Conservation (phyloP, 352 stramenopile species). For the Phytopythium ostracodes region DNA sequence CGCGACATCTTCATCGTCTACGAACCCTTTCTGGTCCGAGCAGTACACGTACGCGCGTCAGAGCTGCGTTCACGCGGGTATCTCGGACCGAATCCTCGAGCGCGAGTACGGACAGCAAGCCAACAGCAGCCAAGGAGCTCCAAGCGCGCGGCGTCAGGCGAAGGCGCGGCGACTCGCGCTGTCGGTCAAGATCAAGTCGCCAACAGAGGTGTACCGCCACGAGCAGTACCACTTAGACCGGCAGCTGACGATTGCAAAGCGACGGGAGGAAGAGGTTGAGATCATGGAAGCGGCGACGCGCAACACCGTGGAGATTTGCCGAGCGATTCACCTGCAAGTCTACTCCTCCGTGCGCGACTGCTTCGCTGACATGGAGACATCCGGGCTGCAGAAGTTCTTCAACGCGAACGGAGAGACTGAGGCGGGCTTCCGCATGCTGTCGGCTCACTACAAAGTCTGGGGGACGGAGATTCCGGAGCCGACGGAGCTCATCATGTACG, state of each 20-base stretch:
- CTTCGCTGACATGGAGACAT: constrained; percentile 45
- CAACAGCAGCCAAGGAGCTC: constrained; percentile 13
- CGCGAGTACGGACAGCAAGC: constrained; percentile 26
- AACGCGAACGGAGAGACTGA: constrained; percentile 39
- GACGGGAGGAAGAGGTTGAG: constrained; percentile 47
- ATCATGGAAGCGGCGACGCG: constrained; percentile 54
- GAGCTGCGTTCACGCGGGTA: constrained; percentile 63
- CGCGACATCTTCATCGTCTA: neutral
- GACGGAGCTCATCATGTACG: constrained; percentile 56
- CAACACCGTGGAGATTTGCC: constrained; percentile 60
- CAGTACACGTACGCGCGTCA: constrained; percentile 53
- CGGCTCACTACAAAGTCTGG: constrained; percentile 41
- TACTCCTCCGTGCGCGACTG: constrained; percentile 48
- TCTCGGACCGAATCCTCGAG: constrained; percentile 63
- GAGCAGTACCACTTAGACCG: constrained; percentile 59
- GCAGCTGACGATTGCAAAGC: constrained; percentile 36
- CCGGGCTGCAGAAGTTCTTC: constrained; percentile 44
- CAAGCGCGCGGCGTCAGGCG: constrained; percentile 5
- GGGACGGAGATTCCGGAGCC: constrained; percentile 44
- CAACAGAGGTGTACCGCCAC: constrained; percentile 53
- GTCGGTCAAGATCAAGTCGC: constrained; percentile 48
- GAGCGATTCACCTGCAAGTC: constrained; percentile 35
- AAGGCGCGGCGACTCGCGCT: constrained; percentile 15
- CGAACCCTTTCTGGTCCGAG: constrained; percentile 27
- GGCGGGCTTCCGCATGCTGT: constrained; percentile 64